Evolutionary conservation across 371 early-diverging fungal genomes (phyloP).

Genomic region (Paraphysoderma sedebokerense): DNA sequence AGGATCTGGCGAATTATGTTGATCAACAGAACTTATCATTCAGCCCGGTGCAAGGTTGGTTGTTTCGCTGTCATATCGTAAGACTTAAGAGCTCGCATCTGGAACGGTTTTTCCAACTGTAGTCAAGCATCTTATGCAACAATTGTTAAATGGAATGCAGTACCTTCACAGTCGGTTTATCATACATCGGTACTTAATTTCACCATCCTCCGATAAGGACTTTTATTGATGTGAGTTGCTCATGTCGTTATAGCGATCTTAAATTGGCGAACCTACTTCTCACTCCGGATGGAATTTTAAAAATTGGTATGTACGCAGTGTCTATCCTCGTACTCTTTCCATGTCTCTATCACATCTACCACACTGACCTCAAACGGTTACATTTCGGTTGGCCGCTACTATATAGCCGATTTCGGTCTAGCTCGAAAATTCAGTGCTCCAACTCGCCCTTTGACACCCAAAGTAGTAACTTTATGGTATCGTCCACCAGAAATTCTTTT

Average conservation of each 20-base stretch:
- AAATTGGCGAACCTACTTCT: slow-evolving; percentile 72
- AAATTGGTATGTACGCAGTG: slow-evolving; percentile 38
- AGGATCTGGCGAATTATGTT: too few relatives aligned
- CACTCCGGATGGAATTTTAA: slow-evolving; percentile 49
- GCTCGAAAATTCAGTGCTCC: slow-evolving; percentile 54
- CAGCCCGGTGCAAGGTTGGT: too few relatives aligned
- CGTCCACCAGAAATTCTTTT: slow-evolving; percentile 80
- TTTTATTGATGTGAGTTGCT: neutral
- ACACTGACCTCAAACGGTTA: neutral
- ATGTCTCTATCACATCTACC: neutral
- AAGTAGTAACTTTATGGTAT: slow-evolving; percentile 94
- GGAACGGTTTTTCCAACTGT: too few relatives aligned
- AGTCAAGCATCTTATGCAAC: slow-evolving; percentile 68
- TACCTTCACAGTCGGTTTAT: slow-evolving; percentile 58
- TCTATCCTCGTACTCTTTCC: neutral
- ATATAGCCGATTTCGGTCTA: slow-evolving; percentile 72
- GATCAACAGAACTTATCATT: too few relatives aligned
- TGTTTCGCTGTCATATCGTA: too few relatives aligned
- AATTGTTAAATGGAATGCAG: slow-evolving; percentile 51
- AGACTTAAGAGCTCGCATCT: too few relatives aligned
- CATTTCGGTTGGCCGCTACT: slow-evolving; percentile 1
- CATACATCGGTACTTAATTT: slow-evolving; percentile 39
- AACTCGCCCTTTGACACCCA: slow-evolving; percentile 61
- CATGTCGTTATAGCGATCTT: slow-evolving; percentile 33
- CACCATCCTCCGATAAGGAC: neutral